Percentiles rank a stretch among this genome's conserved stretches.
These are phyloP conservation scores for Sutorius eximius DNA, from an alignment of 1,284 basidiomycete species.

Conservation along the genomic window DNA sequence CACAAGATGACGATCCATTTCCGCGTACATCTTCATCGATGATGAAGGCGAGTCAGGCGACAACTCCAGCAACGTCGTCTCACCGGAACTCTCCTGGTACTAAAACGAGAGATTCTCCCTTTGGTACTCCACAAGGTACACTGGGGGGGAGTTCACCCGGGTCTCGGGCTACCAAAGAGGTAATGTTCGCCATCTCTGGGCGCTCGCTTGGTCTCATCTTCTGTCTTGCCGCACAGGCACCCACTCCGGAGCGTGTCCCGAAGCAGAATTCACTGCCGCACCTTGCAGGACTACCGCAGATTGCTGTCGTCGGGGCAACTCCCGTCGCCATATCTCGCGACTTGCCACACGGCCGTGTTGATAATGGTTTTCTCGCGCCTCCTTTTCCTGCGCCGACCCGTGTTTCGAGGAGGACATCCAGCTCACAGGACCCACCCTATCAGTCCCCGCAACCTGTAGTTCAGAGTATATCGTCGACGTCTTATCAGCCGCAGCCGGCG, in stretches of 20 bases:
- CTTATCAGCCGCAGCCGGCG: slow-evolving; percentile 20
- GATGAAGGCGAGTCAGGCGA: slow-evolving; percentile 30
- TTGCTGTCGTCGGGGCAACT: slow-evolving; percentile 34
- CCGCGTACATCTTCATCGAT: slow-evolving; percentile 30
- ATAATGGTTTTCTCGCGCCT: slow-evolving; percentile 28
- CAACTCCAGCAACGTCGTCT: slow-evolving; percentile 27
- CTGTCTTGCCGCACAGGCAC: slow-evolving; percentile 11
- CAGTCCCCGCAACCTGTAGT: slow-evolving; percentile 12
- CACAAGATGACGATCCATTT: slow-evolving; percentile 27
- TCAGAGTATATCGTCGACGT: slow-evolving; percentile 7
- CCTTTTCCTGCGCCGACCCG: slow-evolving; percentile 30
- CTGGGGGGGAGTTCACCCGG: slow-evolving; percentile 25
- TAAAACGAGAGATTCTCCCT: slow-evolving; percentile 16
- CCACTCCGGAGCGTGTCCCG: slow-evolving; percentile 21
- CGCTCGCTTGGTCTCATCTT: slow-evolving; percentile 8
- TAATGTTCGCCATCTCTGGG: slow-evolving; percentile 4
- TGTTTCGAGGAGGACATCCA: slow-evolving; percentile 25
- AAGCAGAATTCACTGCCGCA: slow-evolving; percentile 13
- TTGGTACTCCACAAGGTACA: slow-evolving; percentile 25
- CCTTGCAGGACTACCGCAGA: slow-evolving; percentile 28
- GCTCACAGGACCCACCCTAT: slow-evolving; percentile 23
- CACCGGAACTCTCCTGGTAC: slow-evolving; percentile 27
- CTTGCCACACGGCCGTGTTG: slow-evolving; percentile 24
- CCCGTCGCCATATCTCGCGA: slow-evolving; percentile 19
- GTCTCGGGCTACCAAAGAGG: slow-evolving; percentile 28